Evolutionary conservation across 495 filamentous ascomycete genomes (phyloP), one percentile per base, ranked within the genome.

Genomic region (Daldinia decipiens): DNA sequence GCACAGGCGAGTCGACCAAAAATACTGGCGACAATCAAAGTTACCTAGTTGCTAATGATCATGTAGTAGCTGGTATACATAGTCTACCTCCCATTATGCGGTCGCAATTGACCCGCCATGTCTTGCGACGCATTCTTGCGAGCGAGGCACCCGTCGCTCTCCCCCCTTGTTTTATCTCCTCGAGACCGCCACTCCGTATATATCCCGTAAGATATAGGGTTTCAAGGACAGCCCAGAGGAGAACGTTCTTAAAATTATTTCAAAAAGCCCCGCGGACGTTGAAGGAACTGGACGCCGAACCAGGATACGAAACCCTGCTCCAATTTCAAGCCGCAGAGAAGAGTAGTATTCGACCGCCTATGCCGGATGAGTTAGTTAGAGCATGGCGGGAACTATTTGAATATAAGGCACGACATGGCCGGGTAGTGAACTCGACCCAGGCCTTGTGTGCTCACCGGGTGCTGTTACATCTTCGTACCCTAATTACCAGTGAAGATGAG

Each of bases 371-470:
- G n/a, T 76, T 97, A 0, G 78, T 86, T 0, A 79, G 82, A 24
- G 92, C 91, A 24, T 91, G 91, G 70, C 82, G 79, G 56, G 79
- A 82, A 5, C 92, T 96, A 66, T 87, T 95, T 57, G 78, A 79
- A 6, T 79, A 82, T 51, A 89, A 90, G 68, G 73, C 80, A 13
- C 76, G 79, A 52, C 74, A 77, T 17, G 74, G 80, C 1, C 80
- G 82, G 21, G 68, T 84, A 1, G 77, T 95, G 26, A 92, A 89
- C 64, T 83, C 87, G 21, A 87, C 88, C 32, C 90, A 97, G 74
- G 91, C 89, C 9, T 75, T 80, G 17, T 79, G 89, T 59, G 82
- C 87, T 38, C 67, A 84, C 15, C 76, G 79, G 2, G 87, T 92
- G 17, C 87, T 92, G 63, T 79, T 82, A 31, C 82, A 93, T 76